Evolutionary conservation across 2,329 filamentous ascomycete genomes (phyloP), one percentile per base, ranked within the genome.

Genomic region (Chrysosporium keratinophilum): DNA sequence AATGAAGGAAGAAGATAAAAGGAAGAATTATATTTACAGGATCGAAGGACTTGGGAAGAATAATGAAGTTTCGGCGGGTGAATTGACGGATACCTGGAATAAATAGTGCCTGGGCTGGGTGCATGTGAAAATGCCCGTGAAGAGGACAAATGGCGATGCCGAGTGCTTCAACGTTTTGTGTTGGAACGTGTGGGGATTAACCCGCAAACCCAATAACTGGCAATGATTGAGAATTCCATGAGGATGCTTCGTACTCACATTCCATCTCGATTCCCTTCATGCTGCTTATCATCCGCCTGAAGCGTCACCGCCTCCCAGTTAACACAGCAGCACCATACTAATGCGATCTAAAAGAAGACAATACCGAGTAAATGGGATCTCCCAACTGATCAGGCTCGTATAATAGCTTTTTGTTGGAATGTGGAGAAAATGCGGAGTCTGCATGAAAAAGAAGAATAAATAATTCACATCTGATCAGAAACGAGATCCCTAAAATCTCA

Each of bases 1-100:
- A 45, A 54, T 58, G 58, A 56, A 61, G 56, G 56, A 55, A 20
- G 5, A 40, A 12, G 17, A 19, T n/a, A 31, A 28, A 12, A 20
- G 17, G 28, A 12, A 50, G 9, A n/a, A 43, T 34, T 43, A 46
- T 33, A 46, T 17, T 28, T 11, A 23, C 28, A 9, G 20, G 33
- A 35, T n/a, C 19, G 19, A 14, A n/a, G 46, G 1, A 39, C 23
- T 14, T 43, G 31, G 23, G 35, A 15, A 20, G 14, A 37, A n/a
- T 28, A 20, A 14, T 37, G 31, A 37, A 14, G 49, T 7, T 37
- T 37, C 28, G 40, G 33, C 20, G 49, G 49, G 35, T 37, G 39
- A 7, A 17, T 9, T 35, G 1, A 20, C 31, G 34, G 15, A 14
- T 52, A 23, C 37, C 47, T 9, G 14, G 4, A 11, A 7, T 23